Base-by-base conservation (phyloP, 257 asterid genomes). In the Lithospermum erythrorhizon region DNA sequence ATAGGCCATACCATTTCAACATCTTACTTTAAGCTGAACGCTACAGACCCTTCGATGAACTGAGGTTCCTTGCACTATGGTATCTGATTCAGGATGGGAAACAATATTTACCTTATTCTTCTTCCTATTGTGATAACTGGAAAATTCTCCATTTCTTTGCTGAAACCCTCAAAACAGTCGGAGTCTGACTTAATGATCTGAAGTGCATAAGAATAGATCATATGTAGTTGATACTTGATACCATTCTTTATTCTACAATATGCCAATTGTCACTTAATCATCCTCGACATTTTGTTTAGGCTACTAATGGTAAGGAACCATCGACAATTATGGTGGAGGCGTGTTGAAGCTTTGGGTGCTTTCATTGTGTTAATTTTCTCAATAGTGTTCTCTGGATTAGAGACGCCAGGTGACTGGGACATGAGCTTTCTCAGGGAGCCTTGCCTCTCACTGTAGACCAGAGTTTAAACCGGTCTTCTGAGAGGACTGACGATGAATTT, bases 401-500 rank as follows among this genome's bases (percentile, higher is more conserved):
- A 95, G 53, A 93, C 96, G 17, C 71, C 83, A 6, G 95, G 96
- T 14, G 96, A 88, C 73, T 88, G 96, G 96, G 95, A 88, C 81
- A 75, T 88, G 95, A 88, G 83, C 71, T 83, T 6, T 94, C 96
- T 0, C 73, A 82, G 21, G 95, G 87, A 6, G 68, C 83, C 45
- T 80, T 90, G 6, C 95, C 95, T 52, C 95, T 88, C 49, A 88
- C 73, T 3, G 93, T 95, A 53, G 96, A 85, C 96, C 96, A 6
- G 96, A 88, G 53, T 71, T 88, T 24, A n/a, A n/a, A n/a, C n/a
- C 72, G 68, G n/a, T 10, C 57, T 65, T 61, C 72, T 85, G 61
- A 78, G 83, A 0, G 96, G 83, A 69, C n/a, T n/a, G 95, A 88
- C 0, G 95, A 88, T 11, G 95, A 88, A 62, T 88, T 88, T 76